Evolutionary conservation across 2,329 filamentous ascomycete species (phyloP).

Genomic region (Alternaria solani): DNA sequence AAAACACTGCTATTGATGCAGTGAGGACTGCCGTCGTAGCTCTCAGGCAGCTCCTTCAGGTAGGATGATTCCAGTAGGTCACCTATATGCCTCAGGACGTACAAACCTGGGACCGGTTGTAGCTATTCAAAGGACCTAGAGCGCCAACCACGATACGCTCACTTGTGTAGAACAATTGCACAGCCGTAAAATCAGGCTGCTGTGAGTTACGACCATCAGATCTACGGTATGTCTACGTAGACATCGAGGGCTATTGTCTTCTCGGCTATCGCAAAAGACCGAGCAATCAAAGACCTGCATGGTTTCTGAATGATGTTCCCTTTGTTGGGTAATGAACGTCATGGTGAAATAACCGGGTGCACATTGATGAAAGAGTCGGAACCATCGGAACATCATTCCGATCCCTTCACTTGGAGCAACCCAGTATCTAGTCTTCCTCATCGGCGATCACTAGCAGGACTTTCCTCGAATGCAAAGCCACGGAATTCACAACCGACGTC

Average conservation of each 20-base stretch:
- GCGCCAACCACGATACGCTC: neutral
- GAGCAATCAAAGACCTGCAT: accelerated
- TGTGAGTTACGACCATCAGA: neutral
- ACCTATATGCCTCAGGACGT: neutral
- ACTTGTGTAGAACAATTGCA: neutral
- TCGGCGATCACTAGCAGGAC: conserved; percentile 6
- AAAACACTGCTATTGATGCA: neutral
- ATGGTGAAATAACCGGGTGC: neutral
- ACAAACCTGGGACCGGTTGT: neutral
- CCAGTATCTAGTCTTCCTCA: neutral
- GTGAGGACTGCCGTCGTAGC: neutral
- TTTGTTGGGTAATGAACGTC: neutral
- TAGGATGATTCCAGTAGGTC: neutral
- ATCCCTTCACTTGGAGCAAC: neutral
- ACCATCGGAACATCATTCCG: neutral
- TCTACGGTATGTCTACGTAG: neutral
- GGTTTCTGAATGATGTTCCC: neutral
- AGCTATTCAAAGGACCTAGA: neutral
- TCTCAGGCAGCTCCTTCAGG: neutral
- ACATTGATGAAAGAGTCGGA: neutral
- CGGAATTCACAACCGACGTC: conserved; percentile 1
- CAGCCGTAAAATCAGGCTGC: neutral
- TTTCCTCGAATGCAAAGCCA: neutral
- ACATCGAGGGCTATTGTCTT: neutral
- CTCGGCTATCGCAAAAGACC: neutral